phyloP scores from a whole-genome alignment of 345 rosid genomes.

The Eutrema heterophyllum region DNA sequence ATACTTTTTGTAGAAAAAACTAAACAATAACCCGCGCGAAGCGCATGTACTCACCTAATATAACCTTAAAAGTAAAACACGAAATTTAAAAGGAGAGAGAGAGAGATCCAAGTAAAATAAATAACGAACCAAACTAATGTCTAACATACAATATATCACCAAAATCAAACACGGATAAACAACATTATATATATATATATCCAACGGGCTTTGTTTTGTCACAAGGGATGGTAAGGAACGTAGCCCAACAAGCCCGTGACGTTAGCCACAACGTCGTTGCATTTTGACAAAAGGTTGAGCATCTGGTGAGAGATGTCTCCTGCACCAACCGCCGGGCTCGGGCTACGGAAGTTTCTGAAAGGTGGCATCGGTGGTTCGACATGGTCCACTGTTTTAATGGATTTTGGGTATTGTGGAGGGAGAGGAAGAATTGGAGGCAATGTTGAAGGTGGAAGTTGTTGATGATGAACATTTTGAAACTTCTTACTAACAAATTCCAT shows the following conservation, averaged over 20 bases:
- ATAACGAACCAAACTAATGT: neutral
- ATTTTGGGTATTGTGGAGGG: constrained; percentile 50
- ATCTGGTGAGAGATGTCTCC: constrained; percentile 90
- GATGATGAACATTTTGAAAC: constrained; percentile 62
- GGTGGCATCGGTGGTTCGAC: constrained; percentile 28
- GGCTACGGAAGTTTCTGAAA: constrained; percentile 17
- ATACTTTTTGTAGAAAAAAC: no score
- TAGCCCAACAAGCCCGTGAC: constrained; percentile 81
- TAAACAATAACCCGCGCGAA: no score
- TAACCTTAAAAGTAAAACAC: no score
- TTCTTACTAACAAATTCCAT: constrained; percentile 91
- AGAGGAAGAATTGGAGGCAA: constrained; percentile 50
- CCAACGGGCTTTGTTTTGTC: constrained; percentile 26
- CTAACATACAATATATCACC: constrained; percentile 20
- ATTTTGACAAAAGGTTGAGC: constrained; percentile 84
- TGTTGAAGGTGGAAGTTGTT: constrained; percentile 35
- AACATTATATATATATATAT: constrained; percentile 6
- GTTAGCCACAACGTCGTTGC: constrained; percentile 87
- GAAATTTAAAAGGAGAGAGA: no score
- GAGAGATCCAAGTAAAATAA: no score
- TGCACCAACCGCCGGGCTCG: constrained; percentile 16
- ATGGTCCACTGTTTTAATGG: constrained; percentile 27
- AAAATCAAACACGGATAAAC: constrained; percentile 8
- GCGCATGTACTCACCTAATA: no score
- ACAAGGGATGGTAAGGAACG: constrained; percentile 94